Percentiles rank a stretch among this genome's conserved stretches.
These are phyloP conservation scores for Ophiocordyceps camponoti-leonardi DNA, from an alignment of 2,329 filamentous ascomycete species.

Conservation along the genomic window DNA sequence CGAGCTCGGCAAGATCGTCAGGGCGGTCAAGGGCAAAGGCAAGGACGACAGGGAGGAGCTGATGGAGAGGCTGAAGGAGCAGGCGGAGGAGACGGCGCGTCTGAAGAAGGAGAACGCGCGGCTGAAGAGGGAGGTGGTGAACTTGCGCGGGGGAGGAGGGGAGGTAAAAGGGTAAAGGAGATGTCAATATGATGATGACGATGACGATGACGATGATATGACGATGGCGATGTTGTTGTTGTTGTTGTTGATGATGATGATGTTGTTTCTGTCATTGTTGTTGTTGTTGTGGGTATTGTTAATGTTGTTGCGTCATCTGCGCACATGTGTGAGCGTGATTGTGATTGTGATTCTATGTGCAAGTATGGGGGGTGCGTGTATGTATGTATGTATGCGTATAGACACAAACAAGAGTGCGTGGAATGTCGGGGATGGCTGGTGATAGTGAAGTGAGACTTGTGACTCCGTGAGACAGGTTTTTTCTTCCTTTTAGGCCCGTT, in stretches of 20 bases:
- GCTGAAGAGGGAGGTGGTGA: constrained; percentile 66
- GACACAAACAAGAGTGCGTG: too few relatives aligned
- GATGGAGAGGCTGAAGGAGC: constrained; percentile 50
- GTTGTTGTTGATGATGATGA: neutral
- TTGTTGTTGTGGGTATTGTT: too few relatives aligned
- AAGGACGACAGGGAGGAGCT: constrained; percentile 69
- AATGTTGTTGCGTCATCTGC: too few relatives aligned
- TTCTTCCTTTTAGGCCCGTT: constrained; percentile 14
- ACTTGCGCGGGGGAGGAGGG: constrained; percentile 37
- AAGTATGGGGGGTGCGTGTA: too few relatives aligned
- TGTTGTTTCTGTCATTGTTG: neutral
- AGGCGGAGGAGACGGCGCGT: constrained; percentile 58
- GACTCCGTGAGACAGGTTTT: neutral
- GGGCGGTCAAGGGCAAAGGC: constrained; percentile 52
- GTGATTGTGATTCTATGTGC: too few relatives aligned
- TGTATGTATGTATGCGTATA: neutral
- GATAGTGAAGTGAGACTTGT: too few relatives aligned
- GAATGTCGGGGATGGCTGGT: too few relatives aligned
- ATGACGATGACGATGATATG: too few relatives aligned
- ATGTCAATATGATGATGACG: neutral
- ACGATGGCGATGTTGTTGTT: too few relatives aligned
- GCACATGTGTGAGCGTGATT: neutral
- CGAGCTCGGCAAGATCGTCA: constrained; percentile 72
- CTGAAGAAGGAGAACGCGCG: constrained; percentile 75
- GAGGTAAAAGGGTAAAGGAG: neutral